Evolutionary conservation across 2,329 filamentous ascomycete species (phyloP), one percentile per base, ranked within the genome.

Genomic region (Claviceps spartinae): DNA sequence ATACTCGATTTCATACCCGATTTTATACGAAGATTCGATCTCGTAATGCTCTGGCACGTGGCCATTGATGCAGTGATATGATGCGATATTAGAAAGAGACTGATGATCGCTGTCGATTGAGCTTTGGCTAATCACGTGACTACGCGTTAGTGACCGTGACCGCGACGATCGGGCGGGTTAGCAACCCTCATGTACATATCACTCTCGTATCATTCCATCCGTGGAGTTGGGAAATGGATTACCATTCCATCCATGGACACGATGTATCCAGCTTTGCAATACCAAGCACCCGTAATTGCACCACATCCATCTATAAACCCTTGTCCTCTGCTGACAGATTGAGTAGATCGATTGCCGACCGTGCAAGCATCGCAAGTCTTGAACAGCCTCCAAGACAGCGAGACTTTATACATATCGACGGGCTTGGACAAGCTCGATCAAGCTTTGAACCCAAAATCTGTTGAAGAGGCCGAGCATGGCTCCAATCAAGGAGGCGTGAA

Each of bases 321-420:
- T 38, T 20, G 18, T 14, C 18, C 9, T 43, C 16, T 41, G 47
- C 51, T 54, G 37, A 54, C 38, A 20, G 11, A 30, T 26, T 24
- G 9, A 16, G 30, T 59, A 89, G 85, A 90, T 69, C 81, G 86
- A 49, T 72, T 91, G 50, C 83, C 87, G 38, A 88, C 87, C 1
- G 75, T 90, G 48, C 87, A 85, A 18, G 87, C 86, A 34, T 85
- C 85, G 1, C 77, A 88, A 61, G 85, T 82, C 7, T 71, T 90
- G 45, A 74, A 83, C 54, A 74, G 79, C 24, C 68, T 86, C 45
- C 71, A 76, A 47, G 68, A 72, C 47, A 71, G 76, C 52, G 67
- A 71, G 18, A 69, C 70, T 14, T 73, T 72, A 54, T 71, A 71
- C 52, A 67, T 86, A 22, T 69, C 78, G 1, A 85, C 81, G 1